phyloP scores from a whole-genome alignment of 1,139 yeast species.

The Geotrichum phurueaensis region DNA sequence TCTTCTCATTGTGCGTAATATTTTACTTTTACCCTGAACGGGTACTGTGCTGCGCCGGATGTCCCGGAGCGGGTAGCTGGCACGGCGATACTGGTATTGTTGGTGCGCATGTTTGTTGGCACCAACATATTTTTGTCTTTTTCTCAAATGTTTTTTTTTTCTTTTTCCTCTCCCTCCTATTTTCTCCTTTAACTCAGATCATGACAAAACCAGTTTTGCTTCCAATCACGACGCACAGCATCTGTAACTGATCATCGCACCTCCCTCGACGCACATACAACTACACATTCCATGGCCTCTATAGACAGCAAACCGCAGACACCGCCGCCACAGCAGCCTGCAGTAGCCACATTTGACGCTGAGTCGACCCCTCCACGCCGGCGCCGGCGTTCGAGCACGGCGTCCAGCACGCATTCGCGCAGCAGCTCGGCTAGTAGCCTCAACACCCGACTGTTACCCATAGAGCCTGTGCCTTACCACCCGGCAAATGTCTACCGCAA shows the following conservation, averaged over 20 bases:
- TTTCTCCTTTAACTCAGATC: neutral
- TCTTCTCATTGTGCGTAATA: neutral
- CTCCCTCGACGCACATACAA: neutral
- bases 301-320: slow-evolving; percentile 1
- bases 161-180: neutral
- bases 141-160: neutral
- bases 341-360: neutral
- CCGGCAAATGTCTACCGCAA: slow-evolving; percentile 43
- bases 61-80: neutral
- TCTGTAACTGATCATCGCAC: neutral
- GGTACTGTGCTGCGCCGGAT: neutral
- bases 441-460: neutral
- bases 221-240: neutral
- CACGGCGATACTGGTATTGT: neutral
- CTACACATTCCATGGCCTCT: neutral
- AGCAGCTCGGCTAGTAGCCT: slow-evolving; percentile 12
- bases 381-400: slow-evolving; percentile 16
- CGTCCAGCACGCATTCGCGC: slow-evolving; percentile 13
- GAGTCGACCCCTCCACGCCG: slow-evolving; percentile 10
- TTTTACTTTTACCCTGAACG: neutral
- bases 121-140: neutral
- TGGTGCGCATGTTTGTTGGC: neutral
- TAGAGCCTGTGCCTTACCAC: slow-evolving; percentile 20
- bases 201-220: neutral
- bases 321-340: slow-evolving; percentile 11